A percentile compares a stretch with the other conserved stretches of the same genome.
These are phyloP conservation scores for Wilhelminamyces savonicus DNA, from an alignment of 805 yeast genomes.

Conservation along the genomic window DNA sequence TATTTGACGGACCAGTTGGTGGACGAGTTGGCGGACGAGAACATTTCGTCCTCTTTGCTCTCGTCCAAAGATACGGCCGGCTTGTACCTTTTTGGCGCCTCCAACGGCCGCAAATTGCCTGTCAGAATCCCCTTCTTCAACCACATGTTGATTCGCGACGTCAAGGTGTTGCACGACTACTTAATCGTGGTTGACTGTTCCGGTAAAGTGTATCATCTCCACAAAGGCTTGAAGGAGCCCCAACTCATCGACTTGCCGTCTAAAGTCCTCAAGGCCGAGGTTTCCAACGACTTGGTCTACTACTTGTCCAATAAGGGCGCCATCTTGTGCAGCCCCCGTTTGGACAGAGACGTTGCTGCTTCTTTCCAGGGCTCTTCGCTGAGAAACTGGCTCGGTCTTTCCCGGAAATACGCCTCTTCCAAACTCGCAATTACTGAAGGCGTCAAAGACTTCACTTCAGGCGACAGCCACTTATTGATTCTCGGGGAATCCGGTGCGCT, in stretches of 20 bases:
- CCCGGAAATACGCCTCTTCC: slow-evolving; percentile 1
- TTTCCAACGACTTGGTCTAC: slow-evolving; percentile 49
- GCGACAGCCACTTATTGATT: slow-evolving; percentile 64
- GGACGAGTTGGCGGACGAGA: slow-evolving; percentile 14
- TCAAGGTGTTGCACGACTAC: slow-evolving; percentile 41
- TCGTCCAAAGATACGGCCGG: slow-evolving; percentile 23
- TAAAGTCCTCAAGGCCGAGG: slow-evolving; percentile 22
- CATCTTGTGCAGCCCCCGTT: slow-evolving; percentile 24
- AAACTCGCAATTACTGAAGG: slow-evolving; percentile 17
- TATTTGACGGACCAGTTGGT: slow-evolving; percentile 20
- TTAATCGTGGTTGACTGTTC: slow-evolving; percentile 57
- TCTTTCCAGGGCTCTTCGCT: slow-evolving; percentile 8
- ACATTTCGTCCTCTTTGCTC: slow-evolving; percentile 12
- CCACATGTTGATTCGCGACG: slow-evolving; percentile 48
- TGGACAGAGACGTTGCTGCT: slow-evolving; percentile 7
- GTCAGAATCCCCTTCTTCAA: slow-evolving; percentile 60
- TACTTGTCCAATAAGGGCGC: slow-evolving; percentile 42
- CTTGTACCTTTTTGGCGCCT: slow-evolving; percentile 29
- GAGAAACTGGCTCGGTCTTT: slow-evolving; percentile 19
- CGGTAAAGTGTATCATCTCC: slow-evolving; percentile 77
- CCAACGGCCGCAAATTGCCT: slow-evolving; percentile 42
- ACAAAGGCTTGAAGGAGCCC: slow-evolving; percentile 30
- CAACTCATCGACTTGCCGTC: slow-evolving; percentile 19
- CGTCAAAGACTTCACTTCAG: slow-evolving; percentile 46
- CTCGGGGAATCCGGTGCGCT: slow-evolving; percentile 56